Evolutionary conservation across 257 asterid species (phyloP).

Genomic region (Apocynum venetum): DNA sequence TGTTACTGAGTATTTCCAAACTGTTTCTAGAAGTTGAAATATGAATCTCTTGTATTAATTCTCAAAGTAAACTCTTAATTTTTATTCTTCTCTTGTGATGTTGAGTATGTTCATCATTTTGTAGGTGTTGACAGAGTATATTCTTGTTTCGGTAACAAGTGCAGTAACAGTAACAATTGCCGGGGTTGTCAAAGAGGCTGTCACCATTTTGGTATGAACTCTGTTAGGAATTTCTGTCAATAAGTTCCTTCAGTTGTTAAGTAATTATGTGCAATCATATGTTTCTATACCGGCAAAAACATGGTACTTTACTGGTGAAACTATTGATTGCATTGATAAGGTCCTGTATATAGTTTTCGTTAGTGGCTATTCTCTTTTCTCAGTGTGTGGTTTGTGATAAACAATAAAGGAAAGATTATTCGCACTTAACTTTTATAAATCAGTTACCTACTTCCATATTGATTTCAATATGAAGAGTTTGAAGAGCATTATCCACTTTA

Average conservation of each 20-base stretch:
- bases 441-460: not conserved
- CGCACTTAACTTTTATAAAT: not conserved
- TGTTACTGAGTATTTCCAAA: not conserved
- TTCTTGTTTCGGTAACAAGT: conserved; percentile 92
- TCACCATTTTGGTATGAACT: conserved; percentile 75
- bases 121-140: conserved; percentile 93
- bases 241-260: not conserved
- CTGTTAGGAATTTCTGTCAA: not conserved
- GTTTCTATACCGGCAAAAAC: not conserved
- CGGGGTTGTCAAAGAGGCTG: conserved; percentile 99
- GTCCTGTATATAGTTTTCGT: not conserved
- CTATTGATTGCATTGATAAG: not conserved
- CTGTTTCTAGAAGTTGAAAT: not conserved
- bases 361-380: not conserved
- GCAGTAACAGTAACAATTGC: conserved; percentile 98
- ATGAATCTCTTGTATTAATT: not conserved
- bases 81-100: conserved; percentile 2
- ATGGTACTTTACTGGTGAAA: not conserved
- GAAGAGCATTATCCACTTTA: not conserved
- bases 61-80: not conserved
- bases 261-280: not conserved
- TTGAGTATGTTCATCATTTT: conserved; percentile 11
- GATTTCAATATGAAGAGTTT: not conserved
- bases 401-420: not conserved
- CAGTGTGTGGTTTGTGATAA: not conserved